Evolutionary conservation across 306 rosid genomes (phyloP), one percentile per base, ranked within the genome.

Genomic region (Medicago lupulina): DNA sequence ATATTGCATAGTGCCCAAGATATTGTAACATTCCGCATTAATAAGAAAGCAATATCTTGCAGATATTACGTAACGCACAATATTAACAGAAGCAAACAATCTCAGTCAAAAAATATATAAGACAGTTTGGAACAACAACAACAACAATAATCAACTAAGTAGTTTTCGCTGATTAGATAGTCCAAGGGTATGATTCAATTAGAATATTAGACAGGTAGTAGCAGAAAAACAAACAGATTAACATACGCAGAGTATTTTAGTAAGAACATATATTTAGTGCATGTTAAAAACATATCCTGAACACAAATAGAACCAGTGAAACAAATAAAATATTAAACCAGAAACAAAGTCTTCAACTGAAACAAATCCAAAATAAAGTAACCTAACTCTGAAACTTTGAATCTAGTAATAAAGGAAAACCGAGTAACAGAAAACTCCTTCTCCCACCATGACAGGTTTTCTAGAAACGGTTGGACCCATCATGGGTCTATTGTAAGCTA

Each of bases 341-440:
- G 41, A 64, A 72, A 76, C 13, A 16, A 21, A 34, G 38, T 34
- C 38, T 44, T 43, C 65, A 63, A 28, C 23, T 21, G 18, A 57
- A 47, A 71, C 17, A 50, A 25, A 44, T 57, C 67, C 49, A 74
- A 49, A 66, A 69, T 51, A 69, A 31, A 44, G 17, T 47, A 54
- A 81, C 50, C 54, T 58, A 59, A 49, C 58, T 80, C 49, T 5
- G 2, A 36, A 81, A 74, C 62, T 14, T 77, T 9, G 49, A 51
- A 67, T 31, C 46, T 38, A 78, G 73, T 39, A 74, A 41, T 44
- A 40, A 38, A 64, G 4, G 28, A 39, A 65, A 39, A 39, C 16
- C 12, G 15, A 55, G 2, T 15, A 55, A 14, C 19, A 18, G 15
- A 55, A 9, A 55, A 25, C 62, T 55, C 23, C 23, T 21, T 21